Base-by-base conservation (phyloP, 306 rosid genomes). In the Rubus idaeus region DNA sequence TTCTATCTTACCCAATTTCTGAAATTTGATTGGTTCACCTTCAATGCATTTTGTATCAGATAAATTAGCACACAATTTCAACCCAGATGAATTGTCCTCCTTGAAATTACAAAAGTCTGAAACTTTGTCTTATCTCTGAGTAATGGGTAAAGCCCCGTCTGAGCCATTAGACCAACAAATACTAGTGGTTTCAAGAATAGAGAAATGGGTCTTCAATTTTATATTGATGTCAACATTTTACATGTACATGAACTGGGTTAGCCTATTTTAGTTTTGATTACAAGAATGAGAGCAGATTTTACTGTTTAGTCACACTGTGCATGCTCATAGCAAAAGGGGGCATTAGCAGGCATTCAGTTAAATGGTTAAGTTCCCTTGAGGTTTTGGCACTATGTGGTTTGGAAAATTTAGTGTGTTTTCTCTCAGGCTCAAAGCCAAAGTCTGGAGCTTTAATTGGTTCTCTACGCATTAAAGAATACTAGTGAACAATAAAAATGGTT, bases 201-300 rank as follows among this genome's bases (percentile, higher is more conserved):
- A 61, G 42, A 73, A 6, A 41, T 56, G 76, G 47, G 63, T 37
- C 30, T 70, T 70, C 61, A 5, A 51, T 70, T 70, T 30, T 10
- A 50, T 70, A 5, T 17, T 35, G 11, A 17, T 39, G 58, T 37
- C 44, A 65, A 1, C 37, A 35, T 18, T 52, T 39, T n/a, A 5
- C 63, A 18, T 18, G 14, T 71, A 5, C 47, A 26, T 52, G 63
- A 52, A 55, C 47, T 20, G 52, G 75, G 68, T 56, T 57, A 16
- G 17, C 40, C 41, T 73, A 67, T 20, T 56, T 14, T 41, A 14
- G 76, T 42, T 37, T 53, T 21, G 3, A 20, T 11, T n/a, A 18
- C 17, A 16, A 41, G 16, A 10, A 18, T 65, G 40, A 0, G 68
- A 39, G 17, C 39, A 7, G 9, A 40, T 6, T 3, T 3, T 39